Evolutionary conservation across 1,284 basidiomycete species (phyloP).

Genomic region (Leccinum fallax): DNA sequence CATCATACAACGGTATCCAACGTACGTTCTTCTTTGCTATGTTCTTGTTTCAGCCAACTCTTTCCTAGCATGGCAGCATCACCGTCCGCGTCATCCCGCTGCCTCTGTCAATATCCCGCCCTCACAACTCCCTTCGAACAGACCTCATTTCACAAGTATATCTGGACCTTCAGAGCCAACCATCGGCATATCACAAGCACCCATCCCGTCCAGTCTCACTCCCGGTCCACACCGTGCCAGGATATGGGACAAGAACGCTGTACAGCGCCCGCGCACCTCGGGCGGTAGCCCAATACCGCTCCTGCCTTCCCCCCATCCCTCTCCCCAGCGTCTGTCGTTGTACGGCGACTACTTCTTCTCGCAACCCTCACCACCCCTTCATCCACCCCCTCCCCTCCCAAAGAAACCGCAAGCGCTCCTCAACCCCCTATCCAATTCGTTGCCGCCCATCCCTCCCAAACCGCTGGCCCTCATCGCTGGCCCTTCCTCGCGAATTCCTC

Average conservation of each 20-base stretch:
- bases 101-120: slow-evolving; percentile 24
- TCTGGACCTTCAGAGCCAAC: slow-evolving; percentile 10
- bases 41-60: background rate
- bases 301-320: slow-evolving; percentile 5
- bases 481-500: slow-evolving; percentile 28
- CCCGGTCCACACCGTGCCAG: slow-evolving; percentile 28
- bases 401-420: slow-evolving; percentile 34
- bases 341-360: slow-evolving; percentile 36
- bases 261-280: slow-evolving; percentile 12
- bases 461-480: slow-evolving; percentile 23
- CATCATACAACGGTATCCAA: slow-evolving; percentile 29
- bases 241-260: slow-evolving; percentile 24
- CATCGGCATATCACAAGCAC: slow-evolving; percentile 5
- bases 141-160: slow-evolving; percentile 29
- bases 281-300: background rate
- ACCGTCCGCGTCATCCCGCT: slow-evolving; percentile 27
- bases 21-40: background rate
- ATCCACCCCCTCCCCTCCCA: slow-evolving; percentile 38
- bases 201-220: slow-evolving; percentile 31
- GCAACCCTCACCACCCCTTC: slow-evolving; percentile 17
- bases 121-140: slow-evolving; percentile 10
- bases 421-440: slow-evolving; percentile 20
- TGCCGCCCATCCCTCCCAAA: slow-evolving; percentile 38
- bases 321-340: slow-evolving; percentile 24
- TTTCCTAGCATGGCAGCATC: slow-evolving; percentile 23